Base-by-base conservation (phyloP, 139 green algal genomes). In the Chlamydomonas sp. region DNA sequence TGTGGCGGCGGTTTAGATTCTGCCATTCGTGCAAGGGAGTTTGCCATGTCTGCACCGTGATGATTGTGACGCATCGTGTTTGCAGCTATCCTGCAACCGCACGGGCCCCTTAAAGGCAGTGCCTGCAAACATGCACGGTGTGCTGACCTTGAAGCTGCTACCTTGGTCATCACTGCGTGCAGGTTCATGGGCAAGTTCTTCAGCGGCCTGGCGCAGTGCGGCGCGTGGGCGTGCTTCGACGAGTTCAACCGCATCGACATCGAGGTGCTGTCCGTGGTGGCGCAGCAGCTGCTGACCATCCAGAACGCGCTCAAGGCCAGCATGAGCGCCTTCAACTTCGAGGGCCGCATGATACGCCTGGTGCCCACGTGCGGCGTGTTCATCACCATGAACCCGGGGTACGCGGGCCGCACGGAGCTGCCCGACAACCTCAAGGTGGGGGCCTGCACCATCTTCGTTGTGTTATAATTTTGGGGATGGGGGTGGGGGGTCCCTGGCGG, bases 341-440 rank as follows among this genome's bases (percentile, higher is more conserved):
- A 97, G 86, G 96, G 96, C 18, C 93, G 95, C 60, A 92, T 95
- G 69, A 98, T 98, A 77, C 79, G 89, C 73, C 92, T 98, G 15
- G 74, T 97, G 73, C 95, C 93, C 67, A 96, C 95, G 4, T 97
- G 92, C 89, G 96, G 95, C 16, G 94, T 98, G 17, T 97, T 97
- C 91, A 97, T 97, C 90, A 98, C 96, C 63, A 98, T 98, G 96
- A 98, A 98, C 87, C 96, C 96, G 20, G 96, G 96, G 18, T 98
- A 98, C 89, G 96, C 96, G 2, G 96, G 95, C 62, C 91, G 96
- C 72, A 97, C 95, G 14, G 95, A 97, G 91, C 91, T 97, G 80
- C 95, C 95, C 31, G 95, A 97, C 88, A 97, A 97, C 90, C 90
- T 97, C 31, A 97, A 96, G 93, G 91, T 92, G 58, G 1, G 87